Base-by-base conservation (phyloP, 495 filamentous ascomycete species). In the Penicillium subrubescens region DNA sequence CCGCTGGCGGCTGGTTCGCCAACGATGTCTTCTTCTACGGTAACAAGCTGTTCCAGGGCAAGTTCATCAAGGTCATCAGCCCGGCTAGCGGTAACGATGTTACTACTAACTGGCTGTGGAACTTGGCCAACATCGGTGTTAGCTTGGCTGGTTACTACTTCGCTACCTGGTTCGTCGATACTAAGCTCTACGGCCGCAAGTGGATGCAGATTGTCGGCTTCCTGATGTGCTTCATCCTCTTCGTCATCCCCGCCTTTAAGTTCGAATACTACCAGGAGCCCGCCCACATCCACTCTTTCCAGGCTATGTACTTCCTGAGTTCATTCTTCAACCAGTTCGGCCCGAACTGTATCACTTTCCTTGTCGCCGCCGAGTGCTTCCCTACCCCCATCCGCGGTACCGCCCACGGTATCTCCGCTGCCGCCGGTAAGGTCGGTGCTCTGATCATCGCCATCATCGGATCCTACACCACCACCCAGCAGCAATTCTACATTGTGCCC, bases 1-100 rank as follows among this genome's bases (percentile, higher is more conserved):
- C 93, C 25, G 86, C 91, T 31, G 88, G 88, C 60, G 84, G 85
- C 14, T 97, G 93, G 92, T 97, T 90, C 75, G 87, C 86, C 77
- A 97, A 96, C 75, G 93, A 96, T 74, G 86, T 97, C 46, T 96
- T 97, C 85, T 97, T 97, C 81, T 97, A 97, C 77, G 93, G 92
- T 71, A 97, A 96, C 89, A 96, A 96, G 85, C 87, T 97, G 35
- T 97, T 97, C 84, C 92, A 94, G 79, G 82, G 81, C 65, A 84
- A 92, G 73, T 97, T 97, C 77, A 95, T 96, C 71, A 75, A 66
- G 2, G 88, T 90, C 71, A 86, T 96, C 65, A 87, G 86, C 62
- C 81, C 82, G 17, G 33, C 8, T 2, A 64, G 77, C 37, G 80
- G 83, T 65, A 77, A 79, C 4, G 88, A 87, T 0, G 83, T 96